phyloP scores from a whole-genome alignment of 2,329 filamentous ascomycete genomes.

The Sporothrix euskadiensis region DNA sequence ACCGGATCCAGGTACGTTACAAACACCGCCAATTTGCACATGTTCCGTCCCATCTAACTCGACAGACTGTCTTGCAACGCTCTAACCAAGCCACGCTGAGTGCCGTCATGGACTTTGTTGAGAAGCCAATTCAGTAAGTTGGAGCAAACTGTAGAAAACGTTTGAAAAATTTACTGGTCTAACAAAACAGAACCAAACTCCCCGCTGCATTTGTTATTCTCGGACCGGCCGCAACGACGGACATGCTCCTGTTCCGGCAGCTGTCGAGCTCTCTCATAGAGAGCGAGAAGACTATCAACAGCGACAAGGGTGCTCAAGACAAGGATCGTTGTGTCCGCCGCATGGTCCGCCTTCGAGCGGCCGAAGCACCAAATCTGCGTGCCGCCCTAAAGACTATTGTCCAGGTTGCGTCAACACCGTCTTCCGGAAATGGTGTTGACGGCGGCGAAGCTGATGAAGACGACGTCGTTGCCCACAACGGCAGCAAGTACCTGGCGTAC shows the following conservation, averaged over 20 bases:
- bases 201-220: conserved; percentile 73
- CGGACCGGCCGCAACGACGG: conserved; percentile 75
- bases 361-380: conserved; percentile 73
- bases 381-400: conserved; percentile 72
- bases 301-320: not conserved
- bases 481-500: conserved; percentile 70
- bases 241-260: conserved; percentile 71
- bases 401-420: conserved; percentile 44
- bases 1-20: conserved; percentile 59
- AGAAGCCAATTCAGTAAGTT: conserved; percentile 39
- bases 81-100: conserved; percentile 62
- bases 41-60: not conserved
- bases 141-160: too few relatives aligned
- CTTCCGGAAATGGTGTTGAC: conserved; percentile 43
- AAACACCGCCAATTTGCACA: not conserved
- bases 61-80: conserved; percentile 57
- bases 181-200: conserved; percentile 49
- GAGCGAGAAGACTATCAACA: conserved; percentile 36
- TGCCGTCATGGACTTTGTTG: conserved; percentile 59
- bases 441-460: conserved; percentile 53
- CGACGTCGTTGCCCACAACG: conserved; percentile 52
- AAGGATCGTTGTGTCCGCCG: conserved; percentile 44
- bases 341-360: conserved; percentile 68
- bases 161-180: not conserved
- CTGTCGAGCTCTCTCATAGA: conserved; percentile 58